A percentile compares a stretch with the other conserved stretches of the same genome.
These are phyloP conservation scores for Craspedostauros australis DNA, from an alignment of 108 stramenopile genomes.

Conservation along the genomic window DNA sequence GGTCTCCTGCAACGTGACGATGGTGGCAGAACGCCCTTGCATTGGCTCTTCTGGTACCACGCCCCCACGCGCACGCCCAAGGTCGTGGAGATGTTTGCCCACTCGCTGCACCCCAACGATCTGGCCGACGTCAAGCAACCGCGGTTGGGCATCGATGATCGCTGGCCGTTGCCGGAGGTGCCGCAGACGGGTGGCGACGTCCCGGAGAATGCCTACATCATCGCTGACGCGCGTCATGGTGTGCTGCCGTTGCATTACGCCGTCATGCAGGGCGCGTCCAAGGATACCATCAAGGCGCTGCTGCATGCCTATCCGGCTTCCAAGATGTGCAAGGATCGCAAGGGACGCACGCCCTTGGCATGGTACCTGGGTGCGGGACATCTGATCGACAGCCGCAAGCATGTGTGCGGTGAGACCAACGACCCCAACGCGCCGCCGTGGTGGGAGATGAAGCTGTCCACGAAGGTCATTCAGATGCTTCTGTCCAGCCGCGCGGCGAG, in stretches of 20 bases:
- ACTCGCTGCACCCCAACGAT: constrained; percentile 9
- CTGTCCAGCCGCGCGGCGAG: constrained; percentile 34
- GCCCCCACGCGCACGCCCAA: constrained; percentile 26
- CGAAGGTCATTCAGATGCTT: constrained; percentile 22
- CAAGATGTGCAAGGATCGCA: constrained; percentile 20
- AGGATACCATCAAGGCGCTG: constrained; percentile 25
- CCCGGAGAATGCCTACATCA: constrained; percentile 28
- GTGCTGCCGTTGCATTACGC: constrained; percentile 57
- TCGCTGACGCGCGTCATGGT: constrained; percentile 42
- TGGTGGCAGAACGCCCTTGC: constrained; percentile 57
- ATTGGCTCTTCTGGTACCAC: constrained; percentile 59
- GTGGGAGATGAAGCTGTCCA: constrained; percentile 21
- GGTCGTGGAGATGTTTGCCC: constrained; percentile 33
- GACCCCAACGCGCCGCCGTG: constrained; percentile 33
- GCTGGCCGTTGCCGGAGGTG: constrained; percentile 29
- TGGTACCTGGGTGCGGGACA: constrained; percentile 54
- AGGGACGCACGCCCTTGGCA: constrained; percentile 35
- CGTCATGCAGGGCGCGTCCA: constrained; percentile 39
- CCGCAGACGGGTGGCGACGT: constrained; percentile 19
- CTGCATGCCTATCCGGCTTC: constrained; percentile 31
- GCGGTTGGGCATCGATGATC: constrained; percentile 8
- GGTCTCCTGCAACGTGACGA: constrained; percentile 37
- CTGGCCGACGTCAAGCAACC: constrained; percentile 21
- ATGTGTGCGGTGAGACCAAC: constrained; percentile 37
- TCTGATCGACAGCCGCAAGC: constrained; percentile 20